Conservation (phyloP, 1,139 yeast species). For the Candida smagusa region DNA sequence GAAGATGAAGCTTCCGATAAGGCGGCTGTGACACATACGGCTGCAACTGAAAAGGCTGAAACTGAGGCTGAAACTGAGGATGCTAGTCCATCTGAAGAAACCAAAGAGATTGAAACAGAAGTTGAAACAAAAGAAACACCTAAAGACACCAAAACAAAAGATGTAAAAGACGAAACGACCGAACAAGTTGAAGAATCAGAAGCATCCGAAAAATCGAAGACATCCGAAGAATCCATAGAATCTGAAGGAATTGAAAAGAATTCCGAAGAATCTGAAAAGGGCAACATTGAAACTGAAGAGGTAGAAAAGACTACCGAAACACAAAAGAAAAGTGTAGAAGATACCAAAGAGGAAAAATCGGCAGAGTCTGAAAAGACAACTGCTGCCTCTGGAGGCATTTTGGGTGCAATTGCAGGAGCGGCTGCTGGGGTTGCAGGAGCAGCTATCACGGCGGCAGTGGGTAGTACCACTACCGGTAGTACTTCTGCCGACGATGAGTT, state of each 20-base stretch:
- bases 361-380: slow-evolving; percentile 1
- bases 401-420: slow-evolving; percentile 6
- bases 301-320: slow-evolving; percentile 1
- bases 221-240: neutral
- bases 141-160: neutral
- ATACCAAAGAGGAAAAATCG: slow-evolving; percentile 2
- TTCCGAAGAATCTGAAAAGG: neutral
- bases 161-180: neutral
- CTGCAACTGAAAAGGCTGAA: slow-evolving; percentile 11
- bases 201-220: neutral
- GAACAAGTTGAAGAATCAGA: neutral
- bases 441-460: slow-evolving; percentile 4
- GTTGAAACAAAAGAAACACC: neutral
- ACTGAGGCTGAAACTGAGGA: slow-evolving; percentile 12
- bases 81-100: neutral
- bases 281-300: neutral
- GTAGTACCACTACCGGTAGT: slow-evolving; percentile 1
- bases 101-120: neutral
- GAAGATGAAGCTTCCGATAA: slow-evolving; percentile 4
- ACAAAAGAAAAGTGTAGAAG: neutral
- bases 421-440: slow-evolving; percentile 5
- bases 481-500: slow-evolving; percentile 27
- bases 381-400: slow-evolving; percentile 2
- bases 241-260: slow-evolving; percentile 1
- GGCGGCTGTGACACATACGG: slow-evolving; percentile 11